These are phyloP conservation scores for Corynascus novoguineensis DNA, from an alignment of 495 filamentous ascomycete species.

Conservation along the genomic window DNA sequence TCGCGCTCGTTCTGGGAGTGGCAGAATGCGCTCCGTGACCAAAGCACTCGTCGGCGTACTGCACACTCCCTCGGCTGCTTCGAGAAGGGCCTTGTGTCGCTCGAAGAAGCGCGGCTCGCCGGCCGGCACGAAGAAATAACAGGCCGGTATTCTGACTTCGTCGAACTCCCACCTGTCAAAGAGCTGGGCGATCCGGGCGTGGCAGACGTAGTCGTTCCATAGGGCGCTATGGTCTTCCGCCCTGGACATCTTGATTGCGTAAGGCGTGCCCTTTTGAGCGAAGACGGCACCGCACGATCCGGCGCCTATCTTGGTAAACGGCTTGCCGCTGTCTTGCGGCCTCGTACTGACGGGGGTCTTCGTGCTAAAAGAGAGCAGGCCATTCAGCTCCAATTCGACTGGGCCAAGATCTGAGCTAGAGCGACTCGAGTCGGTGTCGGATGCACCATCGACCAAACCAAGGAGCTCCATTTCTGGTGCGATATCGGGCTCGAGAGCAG, in stretches of 20 bases:
- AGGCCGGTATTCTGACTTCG: not conserved
- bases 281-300: not conserved
- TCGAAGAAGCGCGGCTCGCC: not conserved
- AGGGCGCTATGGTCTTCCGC: not conserved
- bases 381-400: not conserved
- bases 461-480: not conserved
- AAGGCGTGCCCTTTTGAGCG: not conserved
- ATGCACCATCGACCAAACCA: not conserved
- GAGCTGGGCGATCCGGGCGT: not conserved
- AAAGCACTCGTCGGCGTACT: not conserved
- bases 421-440: not conserved
- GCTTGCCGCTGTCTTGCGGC: not conserved
- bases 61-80: not conserved
- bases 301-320: not conserved
- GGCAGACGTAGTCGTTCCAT: not conserved
- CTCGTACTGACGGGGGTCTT: not conserved
- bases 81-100: not conserved
- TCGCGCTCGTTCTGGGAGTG: not conserved
- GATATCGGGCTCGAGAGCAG: not conserved
- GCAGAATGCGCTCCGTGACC: not conserved
- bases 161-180: not conserved
- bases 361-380: not conserved
- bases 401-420: not conserved
- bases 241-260: not conserved
- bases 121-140: not conserved